A percentile compares a stretch with the other conserved stretches of the same genome.
Conservation (phyloP, 805 yeast genomes). For the Groenewaldozyma tartarivorans region DNA sequence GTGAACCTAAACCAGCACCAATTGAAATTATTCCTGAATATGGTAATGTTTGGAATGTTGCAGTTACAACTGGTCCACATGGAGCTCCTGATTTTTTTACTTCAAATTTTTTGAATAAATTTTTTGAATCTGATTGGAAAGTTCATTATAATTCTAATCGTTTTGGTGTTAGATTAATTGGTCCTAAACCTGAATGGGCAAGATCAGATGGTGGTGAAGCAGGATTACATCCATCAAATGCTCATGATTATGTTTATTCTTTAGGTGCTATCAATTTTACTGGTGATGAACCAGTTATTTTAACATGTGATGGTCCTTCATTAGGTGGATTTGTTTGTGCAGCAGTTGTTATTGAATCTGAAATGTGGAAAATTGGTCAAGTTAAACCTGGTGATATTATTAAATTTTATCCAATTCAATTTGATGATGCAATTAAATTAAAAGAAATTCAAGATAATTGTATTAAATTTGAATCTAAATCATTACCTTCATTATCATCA, state of each 20-base stretch:
- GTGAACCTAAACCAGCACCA: conserved; percentile 55
- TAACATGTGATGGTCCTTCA: conserved; percentile 96
- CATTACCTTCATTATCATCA: too few species aligned
- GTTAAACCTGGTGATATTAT: conserved; percentile 89
- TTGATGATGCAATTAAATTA: conserved; percentile 56
- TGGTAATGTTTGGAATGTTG: conserved; percentile 59
- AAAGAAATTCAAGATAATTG: conserved; percentile 48
- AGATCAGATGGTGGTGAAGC: conserved; percentile 95
- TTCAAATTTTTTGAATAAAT: conserved; percentile 60
- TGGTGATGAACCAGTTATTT: conserved; percentile 96
- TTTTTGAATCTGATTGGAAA: conserved; percentile 77
- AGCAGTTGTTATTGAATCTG: conserved; percentile 91
- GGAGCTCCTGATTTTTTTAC: conserved; percentile 94
- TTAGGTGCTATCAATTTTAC: conserved; percentile 96
- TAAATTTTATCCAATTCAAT: conserved; percentile 68
- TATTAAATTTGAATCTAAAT: too few species aligned
- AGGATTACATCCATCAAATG: conserved; percentile 97
- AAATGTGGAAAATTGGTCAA: conserved; percentile 98
- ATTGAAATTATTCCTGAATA: conserved; percentile 44
- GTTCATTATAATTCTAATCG: conserved; percentile 95
- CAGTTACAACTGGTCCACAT: conserved; percentile 95
- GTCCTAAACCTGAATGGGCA: conserved; percentile 94
- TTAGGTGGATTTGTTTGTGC: conserved; percentile 96
- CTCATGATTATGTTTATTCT: conserved; percentile 95
- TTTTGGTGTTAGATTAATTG: conserved; percentile 88